Evolutionary conservation across 2,329 filamentous ascomycete genomes (phyloP).

Genomic region (Colletotrichum incanum): DNA sequence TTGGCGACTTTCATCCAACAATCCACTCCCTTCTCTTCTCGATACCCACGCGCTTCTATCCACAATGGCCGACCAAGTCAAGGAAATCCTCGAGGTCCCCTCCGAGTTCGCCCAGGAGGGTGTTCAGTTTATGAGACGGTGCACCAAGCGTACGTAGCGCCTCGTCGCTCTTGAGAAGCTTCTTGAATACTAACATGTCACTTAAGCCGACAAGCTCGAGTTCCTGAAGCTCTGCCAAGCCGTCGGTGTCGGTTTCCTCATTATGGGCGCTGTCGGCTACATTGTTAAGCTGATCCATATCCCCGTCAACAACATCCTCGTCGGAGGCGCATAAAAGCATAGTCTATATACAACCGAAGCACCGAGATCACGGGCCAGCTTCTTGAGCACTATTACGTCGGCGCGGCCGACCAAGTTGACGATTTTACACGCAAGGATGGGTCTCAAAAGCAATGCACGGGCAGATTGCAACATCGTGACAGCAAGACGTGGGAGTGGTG

Average conservation of each 20-base stretch:
- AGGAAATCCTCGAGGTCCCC: conserved; percentile 79
- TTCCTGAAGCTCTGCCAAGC: conserved; percentile 67
- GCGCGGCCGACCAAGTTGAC: conserved; percentile 28
- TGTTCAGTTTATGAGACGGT: conserved; percentile 74
- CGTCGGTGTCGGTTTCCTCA: conserved; percentile 78
- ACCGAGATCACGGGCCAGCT: conserved; percentile 19
- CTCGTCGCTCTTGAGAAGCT: background rate
- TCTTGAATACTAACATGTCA: conserved; percentile 14
- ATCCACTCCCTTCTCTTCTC: conserved; percentile 17
- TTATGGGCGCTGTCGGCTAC: conserved; percentile 81
- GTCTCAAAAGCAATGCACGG: conserved; percentile 30
- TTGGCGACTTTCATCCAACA: conserved; percentile 21
- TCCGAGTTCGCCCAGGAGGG: conserved; percentile 76
- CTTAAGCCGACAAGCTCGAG: conserved; percentile 56
- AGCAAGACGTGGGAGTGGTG: conserved; percentile 17
- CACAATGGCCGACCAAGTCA: conserved; percentile 77
- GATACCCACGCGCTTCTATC: conserved; percentile 36
- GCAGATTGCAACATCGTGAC: conserved; percentile 27
- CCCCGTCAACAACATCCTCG: conserved; percentile 79
- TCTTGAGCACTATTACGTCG: conserved; percentile 22
- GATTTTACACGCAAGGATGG: conserved; percentile 36
- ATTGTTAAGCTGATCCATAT: conserved; percentile 81
- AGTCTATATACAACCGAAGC: conserved; percentile 4
- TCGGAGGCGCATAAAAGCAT: conserved; percentile 72
- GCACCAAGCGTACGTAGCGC: conserved; percentile 70